phyloP scores from a whole-genome alignment of 2,329 filamentous ascomycete genomes.

The Ceratocystis variospora region DNA sequence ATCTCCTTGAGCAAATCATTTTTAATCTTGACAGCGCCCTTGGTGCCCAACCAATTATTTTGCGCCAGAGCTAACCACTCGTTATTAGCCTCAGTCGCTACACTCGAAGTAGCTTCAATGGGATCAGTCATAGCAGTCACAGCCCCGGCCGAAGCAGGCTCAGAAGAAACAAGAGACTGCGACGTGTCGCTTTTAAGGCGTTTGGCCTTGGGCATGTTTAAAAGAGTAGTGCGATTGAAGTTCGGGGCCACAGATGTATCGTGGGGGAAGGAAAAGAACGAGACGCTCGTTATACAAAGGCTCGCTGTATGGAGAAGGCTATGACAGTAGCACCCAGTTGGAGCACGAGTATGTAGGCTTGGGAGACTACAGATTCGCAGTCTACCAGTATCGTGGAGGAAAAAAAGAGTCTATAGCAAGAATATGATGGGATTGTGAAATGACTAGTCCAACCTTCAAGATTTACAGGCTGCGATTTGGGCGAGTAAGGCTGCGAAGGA shows the following conservation, averaged over 20 bases:
- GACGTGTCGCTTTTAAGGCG: slow-evolving; percentile 38
- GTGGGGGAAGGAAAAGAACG: neutral
- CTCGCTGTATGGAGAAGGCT: too few species aligned
- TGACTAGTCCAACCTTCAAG: neutral
- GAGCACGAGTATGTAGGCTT: too few species aligned
- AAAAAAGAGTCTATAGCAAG: too few species aligned
- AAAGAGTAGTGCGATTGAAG: neutral
- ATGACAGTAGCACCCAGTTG: too few species aligned
- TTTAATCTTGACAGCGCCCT: slow-evolving; percentile 57
- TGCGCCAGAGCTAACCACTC: slow-evolving; percentile 65
- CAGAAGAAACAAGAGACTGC: slow-evolving; percentile 9
- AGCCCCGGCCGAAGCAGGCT: slow-evolving; percentile 21
- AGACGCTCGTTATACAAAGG: neutral
- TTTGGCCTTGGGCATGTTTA: slow-evolving; percentile 44
- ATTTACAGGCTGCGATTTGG: neutral
- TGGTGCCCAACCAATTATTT: slow-evolving; percentile 68
- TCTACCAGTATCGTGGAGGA: too few species aligned
- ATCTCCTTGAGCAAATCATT: slow-evolving; percentile 80
- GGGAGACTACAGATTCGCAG: too few species aligned
- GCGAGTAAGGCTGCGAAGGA: slow-evolving; percentile 12
- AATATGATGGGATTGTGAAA: too few species aligned
- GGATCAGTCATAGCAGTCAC: slow-evolving; percentile 27
- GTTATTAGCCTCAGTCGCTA: slow-evolving; percentile 58
- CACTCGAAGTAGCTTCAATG: slow-evolving; percentile 38
- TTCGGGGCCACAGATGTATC: neutral